Evolutionary conservation across 805 yeast species (phyloP), one percentile per base, ranked within the genome.

Genomic region (Saturnispora dispora): DNA sequence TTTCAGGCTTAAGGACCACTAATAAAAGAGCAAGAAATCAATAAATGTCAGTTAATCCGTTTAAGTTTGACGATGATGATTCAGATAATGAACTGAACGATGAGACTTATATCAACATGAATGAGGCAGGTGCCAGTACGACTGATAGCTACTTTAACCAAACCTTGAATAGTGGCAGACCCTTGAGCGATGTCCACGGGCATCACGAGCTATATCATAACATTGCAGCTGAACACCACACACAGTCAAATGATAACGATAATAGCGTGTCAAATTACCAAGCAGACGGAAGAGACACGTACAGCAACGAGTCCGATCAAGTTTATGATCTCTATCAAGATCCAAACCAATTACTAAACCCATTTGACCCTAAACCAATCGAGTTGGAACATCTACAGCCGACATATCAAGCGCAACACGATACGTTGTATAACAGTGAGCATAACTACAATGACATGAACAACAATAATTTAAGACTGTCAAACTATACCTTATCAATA

Each of bases 31-130:
- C 4, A 9, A 30, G 5, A 30, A 30, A 9, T 4, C 33, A 4
- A 1, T 17, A 18, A 15, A 48, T 48, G 51, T 17, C 46, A 6
- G 47, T 32, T 17, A 48, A 48, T 27, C 51, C 51, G n/a, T 48
- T 48, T 15, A 40, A 42, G 15, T 48, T 48, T 43, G 51, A 42
- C 35, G 41, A 39, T 15, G 42, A 39, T 10, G 42, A 46, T 13
- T 37, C 43, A 37, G 33, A 36, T 22, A 23, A 37, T 10, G 50
- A 35, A 22, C 5, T 18, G 13, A 6, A 10, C 13, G 22, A 37
- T 37, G 41, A 37, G 11, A 5, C 23, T 5, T 37, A n/a, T 9
- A 18, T 18, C 17, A 17, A 18, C 8, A 11, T 9, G 41, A 37
- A 37, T 8, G 23, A 37, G 23, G 33, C 33, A 30, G 13, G 10